phyloP scores from a whole-genome alignment of 106 monocot genomes.

The Agapanthus africanus region DNA sequence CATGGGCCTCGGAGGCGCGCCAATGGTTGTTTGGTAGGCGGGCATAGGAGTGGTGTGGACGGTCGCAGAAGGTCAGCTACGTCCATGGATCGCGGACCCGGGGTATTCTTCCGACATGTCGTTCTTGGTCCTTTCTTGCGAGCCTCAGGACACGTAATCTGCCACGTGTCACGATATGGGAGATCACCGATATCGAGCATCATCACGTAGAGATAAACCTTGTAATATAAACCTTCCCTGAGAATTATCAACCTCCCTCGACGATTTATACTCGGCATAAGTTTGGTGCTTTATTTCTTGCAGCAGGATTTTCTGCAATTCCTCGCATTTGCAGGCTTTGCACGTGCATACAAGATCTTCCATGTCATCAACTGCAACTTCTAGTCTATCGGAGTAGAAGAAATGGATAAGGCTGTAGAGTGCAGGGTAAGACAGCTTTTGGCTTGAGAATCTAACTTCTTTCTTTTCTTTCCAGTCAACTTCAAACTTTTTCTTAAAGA shows the following conservation, averaged over 20 bases:
- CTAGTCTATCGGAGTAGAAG: conserved; percentile 96
- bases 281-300: conserved; percentile 71
- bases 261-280: conserved; percentile 71
- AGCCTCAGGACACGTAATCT: no score
- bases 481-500: conserved; percentile 82
- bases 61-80: no score
- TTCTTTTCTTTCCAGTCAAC: conserved; percentile 68
- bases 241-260: conserved; percentile 76
- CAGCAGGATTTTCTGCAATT: conserved; percentile 57
- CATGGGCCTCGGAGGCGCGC: no score
- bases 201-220: conserved; percentile 48
- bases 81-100: no score
- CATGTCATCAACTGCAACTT: conserved; percentile 89
- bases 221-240: conserved; percentile 89
- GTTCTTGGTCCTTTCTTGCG: no score
- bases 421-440: conserved; percentile 83
- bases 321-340: conserved; percentile 81
- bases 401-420: conserved; percentile 86
- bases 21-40: no score
- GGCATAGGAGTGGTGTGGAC: no score
- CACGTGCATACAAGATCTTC: conserved; percentile 82
- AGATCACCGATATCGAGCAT: no score
- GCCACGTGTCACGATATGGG: no score
- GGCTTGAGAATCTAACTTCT: conserved; percentile 90
- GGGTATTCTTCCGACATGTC: no score